Conservation (phyloP, 805 yeast species). For the Schwanniomyces vanrijiae region DNA sequence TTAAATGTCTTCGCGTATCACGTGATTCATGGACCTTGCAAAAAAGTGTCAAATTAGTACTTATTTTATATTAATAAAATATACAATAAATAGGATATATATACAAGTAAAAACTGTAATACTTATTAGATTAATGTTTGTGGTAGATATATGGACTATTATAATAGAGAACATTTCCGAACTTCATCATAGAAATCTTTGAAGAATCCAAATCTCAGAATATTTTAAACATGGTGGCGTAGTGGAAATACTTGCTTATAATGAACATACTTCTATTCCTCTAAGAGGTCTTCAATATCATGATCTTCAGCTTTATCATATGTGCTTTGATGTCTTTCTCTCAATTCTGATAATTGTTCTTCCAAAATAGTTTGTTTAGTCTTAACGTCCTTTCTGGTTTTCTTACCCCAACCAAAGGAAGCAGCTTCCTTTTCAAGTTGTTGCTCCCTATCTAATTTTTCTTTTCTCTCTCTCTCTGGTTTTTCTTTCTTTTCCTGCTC, state of each 20-base stretch:
- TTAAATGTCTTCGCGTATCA: slow-evolving; percentile 4
- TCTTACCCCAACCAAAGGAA: slow-evolving; percentile 79
- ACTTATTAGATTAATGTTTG: not conserved
- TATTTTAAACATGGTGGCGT: not conserved
- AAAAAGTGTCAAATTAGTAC: not conserved
- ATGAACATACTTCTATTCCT: slow-evolving; percentile 36
- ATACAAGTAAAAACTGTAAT: not conserved
- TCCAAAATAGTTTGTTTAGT: slow-evolving; percentile 55
- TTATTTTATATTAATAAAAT: not conserved
- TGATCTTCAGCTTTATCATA: slow-evolving; percentile 55
- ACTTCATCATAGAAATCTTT: not conserved
- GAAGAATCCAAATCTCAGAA: not conserved
- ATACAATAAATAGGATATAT: not conserved
- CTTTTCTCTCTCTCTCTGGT: slow-evolving; percentile 33
- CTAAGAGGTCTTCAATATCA: slow-evolving; percentile 68
- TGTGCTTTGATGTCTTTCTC: slow-evolving; percentile 44
- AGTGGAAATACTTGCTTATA: too few species aligned
- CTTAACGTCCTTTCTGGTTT: slow-evolving; percentile 60
- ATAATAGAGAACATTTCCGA: not conserved
- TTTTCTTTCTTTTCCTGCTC: slow-evolving; percentile 39
- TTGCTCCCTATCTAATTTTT: slow-evolving; percentile 30
- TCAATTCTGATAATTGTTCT: slow-evolving; percentile 38
- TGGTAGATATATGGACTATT: not conserved
- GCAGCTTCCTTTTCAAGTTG: slow-evolving; percentile 39
- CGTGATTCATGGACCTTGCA: slow-evolving; percentile 1